A percentile compares a stretch with the other conserved stretches of the same genome.
phyloP scores from a whole-genome alignment of 2,329 filamentous ascomycete genomes.

The Xylaria sp. region DNA sequence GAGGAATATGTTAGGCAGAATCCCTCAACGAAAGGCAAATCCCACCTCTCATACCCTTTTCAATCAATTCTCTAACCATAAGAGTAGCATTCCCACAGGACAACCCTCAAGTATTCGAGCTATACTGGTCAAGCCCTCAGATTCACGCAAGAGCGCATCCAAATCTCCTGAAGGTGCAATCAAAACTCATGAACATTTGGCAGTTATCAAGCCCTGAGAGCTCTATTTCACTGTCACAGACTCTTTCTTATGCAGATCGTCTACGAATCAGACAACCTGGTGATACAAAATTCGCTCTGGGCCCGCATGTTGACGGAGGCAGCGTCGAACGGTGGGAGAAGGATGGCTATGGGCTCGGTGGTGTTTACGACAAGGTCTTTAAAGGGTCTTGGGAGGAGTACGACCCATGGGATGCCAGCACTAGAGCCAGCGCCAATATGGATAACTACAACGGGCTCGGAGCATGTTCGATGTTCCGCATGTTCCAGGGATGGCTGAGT shows the following conservation, averaged over 20 bases:
- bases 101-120: conserved; percentile 76
- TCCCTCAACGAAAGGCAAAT: conserved; percentile 63
- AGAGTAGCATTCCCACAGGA: conserved; percentile 69
- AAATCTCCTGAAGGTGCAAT: conserved; percentile 69
- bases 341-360: conserved; percentile 71
- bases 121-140: conserved; percentile 79
- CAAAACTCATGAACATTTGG: conserved; percentile 72
- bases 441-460: conserved; percentile 85
- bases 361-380: conserved; percentile 79
- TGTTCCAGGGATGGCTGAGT: conserved; percentile 90
- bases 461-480: conserved; percentile 84
- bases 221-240: conserved; percentile 62
- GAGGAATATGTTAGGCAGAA: conserved; percentile 74
- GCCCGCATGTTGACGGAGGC: conserved; percentile 78
- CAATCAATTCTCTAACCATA: background rate
- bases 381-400: conserved; percentile 81
- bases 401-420: conserved; percentile 82
- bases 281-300: conserved; percentile 75
- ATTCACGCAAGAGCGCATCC: conserved; percentile 73
- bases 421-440: conserved; percentile 72
- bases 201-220: conserved; percentile 59
- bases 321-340: conserved; percentile 80
- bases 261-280: conserved; percentile 77
- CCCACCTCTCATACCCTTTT: background rate
- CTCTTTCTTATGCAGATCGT: conserved; percentile 75